Base-by-base conservation (phyloP, 129 eudicot species). In the Erigeron canadensis region DNA sequence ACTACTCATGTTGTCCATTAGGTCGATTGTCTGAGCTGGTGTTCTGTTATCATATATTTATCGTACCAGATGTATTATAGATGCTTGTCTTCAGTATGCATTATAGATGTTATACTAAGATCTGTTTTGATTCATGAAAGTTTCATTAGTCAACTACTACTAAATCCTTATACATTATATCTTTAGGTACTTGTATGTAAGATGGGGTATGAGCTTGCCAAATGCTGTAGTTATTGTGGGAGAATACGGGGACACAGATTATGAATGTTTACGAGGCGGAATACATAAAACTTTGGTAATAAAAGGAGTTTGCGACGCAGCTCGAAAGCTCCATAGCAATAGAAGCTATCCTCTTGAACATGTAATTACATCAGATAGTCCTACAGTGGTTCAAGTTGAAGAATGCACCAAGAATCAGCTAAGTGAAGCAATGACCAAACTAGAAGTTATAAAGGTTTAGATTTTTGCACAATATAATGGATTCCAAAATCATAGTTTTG, bases 161-260 rank as follows among this genome's bases (percentile, higher is more conserved):
- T 62, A 63, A 69, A 77, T 28, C 34, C 34, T 28, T 28, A 76
- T 10, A 23, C 54, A 3, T 62, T 10, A 8, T 38, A 17, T 42
- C 13, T 70, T 53, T 76, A 89, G 96, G 89, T 90, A 90, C 80
- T 65, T 90, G 68, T 74, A 83, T 22, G 84, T 90, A 34, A 75
- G 97, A 50, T 90, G 97, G 97, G 91, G 91, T 37, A 77, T 82
- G 43, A 82, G 82, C 70, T 68, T 90, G 73, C 70, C 85, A 34
- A 87, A 75, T 23, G 76, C 87, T 1, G 86, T 87, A 64, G 89
- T 87, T 18, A 79, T 90, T 3, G 74, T 84, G 53, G 97, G 97
- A 72, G 95, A 90, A 42, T 81, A 48, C 8, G 97, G 97, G 72
- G 97, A 90, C 73, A 87, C 97, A 0, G 97, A 90, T 78, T 90